phyloP scores from a whole-genome alignment of 768 basidiomycete genomes.

The Boletus subparvulus region DNA sequence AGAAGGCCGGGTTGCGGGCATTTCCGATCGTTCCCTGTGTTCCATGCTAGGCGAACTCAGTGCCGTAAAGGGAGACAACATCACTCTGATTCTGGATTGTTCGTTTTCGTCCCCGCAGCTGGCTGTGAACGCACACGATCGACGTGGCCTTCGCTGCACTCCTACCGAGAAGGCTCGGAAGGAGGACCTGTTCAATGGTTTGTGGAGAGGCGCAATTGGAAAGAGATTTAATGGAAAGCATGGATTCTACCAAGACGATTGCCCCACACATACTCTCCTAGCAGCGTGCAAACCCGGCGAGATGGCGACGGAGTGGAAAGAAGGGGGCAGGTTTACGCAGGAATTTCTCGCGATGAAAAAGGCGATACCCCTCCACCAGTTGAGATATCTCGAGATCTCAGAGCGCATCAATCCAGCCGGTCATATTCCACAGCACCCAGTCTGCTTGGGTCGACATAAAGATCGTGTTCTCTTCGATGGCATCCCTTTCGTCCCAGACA shows the following conservation, averaged over 20 bases:
- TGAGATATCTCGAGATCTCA: conserved; percentile 50
- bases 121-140: conserved; percentile 41
- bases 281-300: conserved; percentile 56
- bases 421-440: conserved; percentile 43
- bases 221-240: conserved; percentile 35
- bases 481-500: conserved; percentile 54
- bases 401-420: conserved; percentile 40
- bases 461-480: conserved; percentile 54
- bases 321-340: conserved; percentile 61
- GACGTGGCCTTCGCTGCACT: conserved; percentile 57
- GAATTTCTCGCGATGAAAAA: conserved; percentile 50
- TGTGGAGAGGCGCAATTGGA: conserved; percentile 53
- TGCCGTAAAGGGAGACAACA: conserved; percentile 62
- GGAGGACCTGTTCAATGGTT: conserved; percentile 53
- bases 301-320: conserved; percentile 58
- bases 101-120: conserved; percentile 52
- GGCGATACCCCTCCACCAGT: conserved; percentile 50
- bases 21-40: conserved; percentile 65
- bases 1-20: conserved; percentile 54
- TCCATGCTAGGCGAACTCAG: conserved; percentile 60
- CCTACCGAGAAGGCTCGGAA: conserved; percentile 52
- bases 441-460: conserved; percentile 50
- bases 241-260: conserved; percentile 45
- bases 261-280: conserved; percentile 51
- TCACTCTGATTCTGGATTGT: conserved; percentile 65